A percentile compares a stretch with the other conserved stretches of the same genome.
phyloP scores from a whole-genome alignment of 1,284 basidiomycete genomes.

The Sanghuangporus baumii region DNA sequence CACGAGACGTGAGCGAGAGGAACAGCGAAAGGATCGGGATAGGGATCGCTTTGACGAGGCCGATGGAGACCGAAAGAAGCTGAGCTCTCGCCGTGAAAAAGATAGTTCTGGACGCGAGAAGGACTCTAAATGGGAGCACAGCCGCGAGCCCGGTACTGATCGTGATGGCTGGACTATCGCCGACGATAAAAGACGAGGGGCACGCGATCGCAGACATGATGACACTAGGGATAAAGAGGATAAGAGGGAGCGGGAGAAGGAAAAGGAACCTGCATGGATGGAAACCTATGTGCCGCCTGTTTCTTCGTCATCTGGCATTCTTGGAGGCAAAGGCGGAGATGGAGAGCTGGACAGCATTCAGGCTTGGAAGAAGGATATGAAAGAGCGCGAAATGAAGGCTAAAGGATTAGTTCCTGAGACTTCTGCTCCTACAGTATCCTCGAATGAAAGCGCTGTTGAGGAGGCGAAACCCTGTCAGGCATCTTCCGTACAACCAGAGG shows the following conservation, averaged over 20 bases:
- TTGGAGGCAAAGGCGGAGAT: conserved; percentile 52
- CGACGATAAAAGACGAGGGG: conserved; percentile 56
- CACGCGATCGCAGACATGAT: conserved; percentile 51
- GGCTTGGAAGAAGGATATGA: conserved; percentile 85
- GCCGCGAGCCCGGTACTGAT: conserved; percentile 31
- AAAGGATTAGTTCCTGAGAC: conserved; percentile 17
- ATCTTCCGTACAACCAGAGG: conserved; percentile 28
- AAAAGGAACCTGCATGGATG: conserved; percentile 90
- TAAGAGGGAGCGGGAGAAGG: conserved; percentile 55
- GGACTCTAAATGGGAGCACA: conserved; percentile 32
- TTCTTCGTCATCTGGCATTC: conserved; percentile 49
- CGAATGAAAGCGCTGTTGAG: conserved; percentile 15
- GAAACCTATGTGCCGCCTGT: conserved; percentile 69
- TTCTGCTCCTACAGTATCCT: conserved; percentile 26
- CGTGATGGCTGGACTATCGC: conserved; percentile 42
- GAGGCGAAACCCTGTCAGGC: conserved; percentile 10
- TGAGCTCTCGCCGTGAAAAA: conserved; percentile 31
- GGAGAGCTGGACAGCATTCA: conserved; percentile 83
- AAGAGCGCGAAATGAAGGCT: conserved; percentile 66
- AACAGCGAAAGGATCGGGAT: conserved; percentile 18
- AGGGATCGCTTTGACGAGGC: conserved; percentile 18
- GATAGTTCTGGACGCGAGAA: conserved; percentile 37
- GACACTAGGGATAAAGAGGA: conserved; percentile 44
- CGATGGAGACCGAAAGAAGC: conserved; percentile 14
- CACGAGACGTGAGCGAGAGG: conserved; percentile 38